phyloP scores from a whole-genome alignment of 2,329 filamentous ascomycete genomes.

The Penicillium sp. region DNA sequence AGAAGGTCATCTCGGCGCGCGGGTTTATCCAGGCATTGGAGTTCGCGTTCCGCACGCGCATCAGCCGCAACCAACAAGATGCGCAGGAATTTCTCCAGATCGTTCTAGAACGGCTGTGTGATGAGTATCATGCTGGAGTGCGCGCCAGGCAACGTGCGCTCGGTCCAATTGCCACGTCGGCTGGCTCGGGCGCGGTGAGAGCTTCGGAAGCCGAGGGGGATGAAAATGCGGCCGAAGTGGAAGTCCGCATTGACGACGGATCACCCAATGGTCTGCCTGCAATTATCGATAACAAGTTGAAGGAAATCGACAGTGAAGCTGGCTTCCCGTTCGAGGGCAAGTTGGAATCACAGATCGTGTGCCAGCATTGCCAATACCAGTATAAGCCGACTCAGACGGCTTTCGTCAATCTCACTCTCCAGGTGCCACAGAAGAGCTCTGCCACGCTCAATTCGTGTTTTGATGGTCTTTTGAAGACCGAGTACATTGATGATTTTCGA shows the following conservation, averaged over 20 bases:
- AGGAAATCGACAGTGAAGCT: constrained; percentile 43
- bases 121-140: constrained; percentile 87
- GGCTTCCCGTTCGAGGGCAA: constrained; percentile 91
- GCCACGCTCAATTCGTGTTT: constrained; percentile 87
- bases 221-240: constrained; percentile 35
- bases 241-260: constrained; percentile 44
- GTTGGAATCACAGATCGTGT: constrained; percentile 94
- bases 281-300: constrained; percentile 44
- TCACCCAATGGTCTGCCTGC: constrained; percentile 38
- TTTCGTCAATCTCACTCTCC: constrained; percentile 90
- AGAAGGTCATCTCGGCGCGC: constrained; percentile 89
- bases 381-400: constrained; percentile 80
- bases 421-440: constrained; percentile 80
- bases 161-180: constrained; percentile 29
- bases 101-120: constrained; percentile 85
- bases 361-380: constrained; percentile 84
- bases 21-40: constrained; percentile 83
- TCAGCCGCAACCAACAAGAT: constrained; percentile 94
- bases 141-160: constrained; percentile 63
- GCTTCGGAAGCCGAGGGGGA: constrained; percentile 16
- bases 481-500: constrained; percentile 95
- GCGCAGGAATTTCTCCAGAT: constrained; percentile 97
- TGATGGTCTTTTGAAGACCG: constrained; percentile 90
- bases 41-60: constrained; percentile 81
- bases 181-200: constrained; percentile 18